These are phyloP conservation scores for Polygonum maritimum DNA, from an alignment of 148 eudicot species.

Conservation along the genomic window DNA sequence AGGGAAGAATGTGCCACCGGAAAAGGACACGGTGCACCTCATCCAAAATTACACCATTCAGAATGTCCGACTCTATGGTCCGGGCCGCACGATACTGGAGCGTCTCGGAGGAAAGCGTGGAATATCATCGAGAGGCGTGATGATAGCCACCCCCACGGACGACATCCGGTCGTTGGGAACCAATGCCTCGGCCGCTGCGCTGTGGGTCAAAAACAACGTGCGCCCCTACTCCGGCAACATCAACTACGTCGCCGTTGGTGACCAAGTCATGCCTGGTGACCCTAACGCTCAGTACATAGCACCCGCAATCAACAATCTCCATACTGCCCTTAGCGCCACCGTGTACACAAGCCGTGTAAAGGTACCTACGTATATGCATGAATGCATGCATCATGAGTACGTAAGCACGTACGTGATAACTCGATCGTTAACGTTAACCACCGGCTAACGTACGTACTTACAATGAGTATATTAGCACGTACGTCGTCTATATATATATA, in stretches of 20 bases:
- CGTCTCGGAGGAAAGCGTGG: not conserved
- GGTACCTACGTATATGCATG: too few relatives aligned
- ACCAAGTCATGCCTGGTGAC: conserved; percentile 32
- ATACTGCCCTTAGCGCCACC: conserved; percentile 22
- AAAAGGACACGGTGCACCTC: conserved; percentile 17
- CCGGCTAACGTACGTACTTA: too few relatives aligned
- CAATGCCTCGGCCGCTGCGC: not conserved
- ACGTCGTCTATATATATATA: too few relatives aligned
- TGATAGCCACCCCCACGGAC: too few relatives aligned
- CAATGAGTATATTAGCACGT: too few relatives aligned
- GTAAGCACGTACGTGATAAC: too few relatives aligned
- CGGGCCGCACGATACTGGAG: too few relatives aligned
- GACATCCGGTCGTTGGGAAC: conserved; percentile 5
- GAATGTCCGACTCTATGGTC: conserved; percentile 23
- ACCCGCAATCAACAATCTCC: conserved; percentile 39
- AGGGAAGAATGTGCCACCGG: conserved; percentile 32
- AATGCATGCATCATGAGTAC: too few relatives aligned
- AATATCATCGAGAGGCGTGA: not conserved
- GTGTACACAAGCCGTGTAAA: conserved; percentile 17
- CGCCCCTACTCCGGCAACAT: conserved; percentile 14
- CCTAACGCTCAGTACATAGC: conserved; percentile 21
- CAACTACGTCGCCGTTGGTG: conserved; percentile 24
- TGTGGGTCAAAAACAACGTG: conserved; percentile 1
- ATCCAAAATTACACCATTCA: too few relatives aligned
- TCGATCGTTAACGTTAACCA: too few relatives aligned